Conservation (phyloP, 345 rosid genomes). For the Erodium maritimum region DNA sequence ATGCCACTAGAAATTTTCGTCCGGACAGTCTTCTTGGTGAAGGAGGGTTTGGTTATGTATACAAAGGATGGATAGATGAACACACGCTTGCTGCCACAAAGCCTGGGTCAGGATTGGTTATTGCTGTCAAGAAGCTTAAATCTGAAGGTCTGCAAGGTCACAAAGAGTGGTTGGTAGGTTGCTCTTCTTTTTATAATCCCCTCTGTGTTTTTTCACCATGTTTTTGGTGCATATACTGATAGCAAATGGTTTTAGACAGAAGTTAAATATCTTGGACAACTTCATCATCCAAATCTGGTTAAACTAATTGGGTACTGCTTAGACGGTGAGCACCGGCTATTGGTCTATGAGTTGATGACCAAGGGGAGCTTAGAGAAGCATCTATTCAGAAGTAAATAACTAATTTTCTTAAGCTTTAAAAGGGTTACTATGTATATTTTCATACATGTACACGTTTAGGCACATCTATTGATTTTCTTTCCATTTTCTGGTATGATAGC, state of each 20-base stretch:
- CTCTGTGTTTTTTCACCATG: not conserved
- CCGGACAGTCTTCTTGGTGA: constrained; percentile 88
- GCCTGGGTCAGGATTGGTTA: constrained; percentile 88
- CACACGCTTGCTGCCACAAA: constrained; percentile 48
- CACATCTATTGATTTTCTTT: not conserved
- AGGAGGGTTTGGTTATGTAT: constrained; percentile 93
- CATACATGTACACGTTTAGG: not conserved
- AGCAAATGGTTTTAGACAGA: constrained; percentile 55
- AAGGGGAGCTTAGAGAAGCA: constrained; percentile 92
- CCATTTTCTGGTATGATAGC: not conserved
- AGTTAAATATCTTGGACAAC: constrained; percentile 92
- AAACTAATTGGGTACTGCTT: constrained; percentile 79
- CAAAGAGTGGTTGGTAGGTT: constrained; percentile 93
- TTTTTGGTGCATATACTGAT: constrained; percentile 11
- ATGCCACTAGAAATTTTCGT: constrained; percentile 83
- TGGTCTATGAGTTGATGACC: constrained; percentile 92
- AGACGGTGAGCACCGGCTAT: constrained; percentile 71
- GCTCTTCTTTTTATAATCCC: not conserved
- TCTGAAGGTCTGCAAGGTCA: constrained; percentile 98
- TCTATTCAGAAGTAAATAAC: constrained; percentile 47
- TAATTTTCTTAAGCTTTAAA: not conserved
- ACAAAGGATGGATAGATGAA: constrained; percentile 93
- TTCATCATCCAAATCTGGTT: constrained; percentile 84
- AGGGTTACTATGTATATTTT: not conserved
- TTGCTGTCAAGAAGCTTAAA: constrained; percentile 91